phyloP scores from a whole-genome alignment of 1,284 basidiomycete genomes.

The Laetiporus sulphureus region DNA sequence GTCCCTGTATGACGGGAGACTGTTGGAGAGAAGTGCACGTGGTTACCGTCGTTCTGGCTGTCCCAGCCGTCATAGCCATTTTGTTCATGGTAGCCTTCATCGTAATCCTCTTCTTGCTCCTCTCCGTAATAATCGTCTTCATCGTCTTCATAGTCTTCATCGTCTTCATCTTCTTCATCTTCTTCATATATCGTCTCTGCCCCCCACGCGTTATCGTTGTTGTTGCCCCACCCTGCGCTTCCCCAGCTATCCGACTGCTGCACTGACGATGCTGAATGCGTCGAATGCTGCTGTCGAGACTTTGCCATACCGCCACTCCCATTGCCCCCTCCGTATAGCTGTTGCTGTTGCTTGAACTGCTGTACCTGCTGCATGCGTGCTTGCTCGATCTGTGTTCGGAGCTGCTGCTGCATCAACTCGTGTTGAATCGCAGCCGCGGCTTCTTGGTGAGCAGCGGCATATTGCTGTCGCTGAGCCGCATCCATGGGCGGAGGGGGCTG shows the following conservation, averaged over 20 bases:
- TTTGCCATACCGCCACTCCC: background rate
- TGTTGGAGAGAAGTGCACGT: conserved; percentile 17
- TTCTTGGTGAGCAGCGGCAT: conserved; percentile 3
- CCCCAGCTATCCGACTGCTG: conserved; percentile 17
- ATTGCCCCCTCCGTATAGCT: conserved; percentile 1
- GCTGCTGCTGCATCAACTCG: conserved; percentile 3
- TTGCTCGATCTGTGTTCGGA: conserved; percentile 14
- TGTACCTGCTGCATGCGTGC: conserved; percentile 11
- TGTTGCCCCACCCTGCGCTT: conserved; percentile 7
- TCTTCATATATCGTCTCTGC: conserved; percentile 12
- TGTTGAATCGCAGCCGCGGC: conserved; percentile 4
- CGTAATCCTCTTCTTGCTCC: too few relatives aligned
- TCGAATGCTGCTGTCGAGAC: conserved; percentile 4
- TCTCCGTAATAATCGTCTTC: background rate
- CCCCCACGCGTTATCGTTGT: conserved; percentile 18
- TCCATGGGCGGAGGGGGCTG: background rate
- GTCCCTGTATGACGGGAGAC: conserved; percentile 5
- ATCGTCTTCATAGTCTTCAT: conserved; percentile 4
- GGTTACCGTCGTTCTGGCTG: conserved; percentile 10
- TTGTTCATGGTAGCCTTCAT: background rate
- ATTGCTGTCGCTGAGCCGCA: background rate
- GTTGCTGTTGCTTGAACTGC: conserved; percentile 1
- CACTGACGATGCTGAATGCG: conserved; percentile 9
- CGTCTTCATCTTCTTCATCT: conserved; percentile 10
- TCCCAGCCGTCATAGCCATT: conserved; percentile 8